Base-by-base conservation (phyloP, 1,284 basidiomycete species). In the Microbotryomycetes sp. region DNA sequence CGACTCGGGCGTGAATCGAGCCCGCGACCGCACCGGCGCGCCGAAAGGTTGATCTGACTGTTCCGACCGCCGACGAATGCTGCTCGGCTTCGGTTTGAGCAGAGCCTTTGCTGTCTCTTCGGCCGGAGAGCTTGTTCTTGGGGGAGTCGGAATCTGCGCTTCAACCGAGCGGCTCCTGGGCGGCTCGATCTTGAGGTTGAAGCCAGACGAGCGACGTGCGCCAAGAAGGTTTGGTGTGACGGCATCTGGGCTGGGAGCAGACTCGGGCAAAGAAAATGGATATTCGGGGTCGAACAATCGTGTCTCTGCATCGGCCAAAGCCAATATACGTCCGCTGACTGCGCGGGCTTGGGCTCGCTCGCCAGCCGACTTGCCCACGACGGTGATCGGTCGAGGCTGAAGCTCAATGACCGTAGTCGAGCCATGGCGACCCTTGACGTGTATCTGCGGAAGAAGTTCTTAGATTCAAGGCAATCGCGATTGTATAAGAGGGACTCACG, bases 391-490 rank as follows among this genome's bases (percentile, higher is more conserved):
- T 4, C 52, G 30, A 13, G 27, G 55, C 3, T 51, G 31, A 7
- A 64, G 55, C 47, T 64, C 62, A n/a, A 64, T 46, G 11, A 61
- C n/a, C n/a, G 30, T 26, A 31, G 29, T 45, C 41, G 50, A 29
- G 18, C 21, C 48, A 18, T 53, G 52, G 45, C 50, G 50, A 15
- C 24, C 50, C 11, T 26, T n/a, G 9, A 52, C 55, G 23, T 60
- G 54, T 1, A 62, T 55, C 52, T 56, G 26, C 18, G 52, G 46
- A 13, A 59, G 24, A 46, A 54, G 21, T 21, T 49, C 54, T 24
- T 56, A 45, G 31, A 13, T 35, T 4, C 47, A 21, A 24, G 7
- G 23, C 18, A 27, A 27, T 27, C 30, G 23, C 18, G 11, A 1
- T 41, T 41, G 35, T 41, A 9, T n/a, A 28, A 26, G n/a, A 18